Evolutionary conservation across 2,329 filamentous ascomycete genomes (phyloP).

Genomic region (Monosporascus sp.): DNA sequence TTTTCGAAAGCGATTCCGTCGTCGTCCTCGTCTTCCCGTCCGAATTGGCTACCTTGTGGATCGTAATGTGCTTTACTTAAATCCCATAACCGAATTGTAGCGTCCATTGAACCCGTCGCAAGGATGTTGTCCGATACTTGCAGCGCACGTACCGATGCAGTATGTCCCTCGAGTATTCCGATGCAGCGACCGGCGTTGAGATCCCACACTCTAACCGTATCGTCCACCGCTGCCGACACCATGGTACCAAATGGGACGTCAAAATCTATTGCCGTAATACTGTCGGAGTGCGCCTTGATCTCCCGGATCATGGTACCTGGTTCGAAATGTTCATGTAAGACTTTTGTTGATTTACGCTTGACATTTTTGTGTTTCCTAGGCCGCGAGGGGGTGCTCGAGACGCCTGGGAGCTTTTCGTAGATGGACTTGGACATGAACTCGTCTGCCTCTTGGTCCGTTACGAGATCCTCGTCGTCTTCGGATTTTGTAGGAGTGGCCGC

Average conservation of each 20-base stretch:
- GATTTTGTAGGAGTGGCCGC: conserved; percentile 44
- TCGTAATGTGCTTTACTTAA: conserved; percentile 82
- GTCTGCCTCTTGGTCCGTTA: conserved; percentile 44
- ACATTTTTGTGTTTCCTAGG: conserved; percentile 49
- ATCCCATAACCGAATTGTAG: conserved; percentile 92
- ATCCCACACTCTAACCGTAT: conserved; percentile 94
- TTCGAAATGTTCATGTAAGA: conserved; percentile 91
- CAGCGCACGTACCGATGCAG: conserved; percentile 84
- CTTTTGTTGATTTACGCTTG: conserved; percentile 80
- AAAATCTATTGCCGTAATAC: conserved; percentile 87
- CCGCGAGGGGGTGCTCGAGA: conserved; percentile 43
- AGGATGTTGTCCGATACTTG: conserved; percentile 96
- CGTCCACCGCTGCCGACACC: conserved; percentile 87
- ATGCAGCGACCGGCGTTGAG: conserved; percentile 89
- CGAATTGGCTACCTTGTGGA: conserved; percentile 57
- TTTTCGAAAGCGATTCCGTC: conserved; percentile 70
- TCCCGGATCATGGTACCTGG: conserved; percentile 84
- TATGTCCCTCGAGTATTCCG: conserved; percentile 85
- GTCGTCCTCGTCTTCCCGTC: conserved; percentile 54
- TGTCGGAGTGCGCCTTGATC: conserved; percentile 81
- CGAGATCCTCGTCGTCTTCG: conserved; percentile 42
- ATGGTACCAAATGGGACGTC: conserved; percentile 95
- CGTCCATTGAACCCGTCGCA: conserved; percentile 90
- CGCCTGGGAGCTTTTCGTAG: conserved; percentile 78
- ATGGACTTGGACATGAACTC: conserved; percentile 97